Conservation (phyloP, 2,329 filamentous ascomycete genomes). For the Bipolaris zeicola region DNA sequence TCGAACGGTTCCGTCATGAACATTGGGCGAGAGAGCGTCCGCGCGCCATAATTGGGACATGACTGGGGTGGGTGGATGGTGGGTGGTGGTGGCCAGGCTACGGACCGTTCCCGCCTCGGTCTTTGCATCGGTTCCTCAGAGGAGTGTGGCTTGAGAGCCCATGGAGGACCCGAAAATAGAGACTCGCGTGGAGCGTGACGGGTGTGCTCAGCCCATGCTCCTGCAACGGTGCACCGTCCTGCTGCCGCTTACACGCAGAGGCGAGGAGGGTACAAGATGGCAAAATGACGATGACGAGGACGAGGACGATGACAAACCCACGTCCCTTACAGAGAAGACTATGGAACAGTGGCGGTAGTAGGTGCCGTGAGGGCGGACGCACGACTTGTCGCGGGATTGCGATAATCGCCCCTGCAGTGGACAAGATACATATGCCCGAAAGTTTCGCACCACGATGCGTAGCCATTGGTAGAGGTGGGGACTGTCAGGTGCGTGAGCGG, state of each 20-base stretch:
- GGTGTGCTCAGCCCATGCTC: conserved; percentile 43
- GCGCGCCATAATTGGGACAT: conserved; percentile 40
- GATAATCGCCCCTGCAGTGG: conserved; percentile 23
- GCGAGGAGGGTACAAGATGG: conserved; percentile 31
- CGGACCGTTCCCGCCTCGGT: conserved; percentile 48
- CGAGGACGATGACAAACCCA: conserved; percentile 1
- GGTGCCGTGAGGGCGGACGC: not conserved
- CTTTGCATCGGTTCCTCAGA: conserved; percentile 39
- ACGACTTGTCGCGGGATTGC: conserved; percentile 8
- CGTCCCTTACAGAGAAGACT: conserved; percentile 8
- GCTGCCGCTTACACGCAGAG: conserved; percentile 32
- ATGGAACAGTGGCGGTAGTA: conserved; percentile 11
- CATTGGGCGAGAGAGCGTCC: conserved; percentile 35
- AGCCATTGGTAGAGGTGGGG: conserved; percentile 25
- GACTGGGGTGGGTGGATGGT: conserved; percentile 16
- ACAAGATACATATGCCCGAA: conserved; percentile 19
- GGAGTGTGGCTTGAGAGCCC: conserved; percentile 36
- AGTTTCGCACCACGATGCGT: conserved; percentile 8
- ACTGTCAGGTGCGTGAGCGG: conserved; percentile 26
- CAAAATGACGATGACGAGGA: conserved; percentile 22
- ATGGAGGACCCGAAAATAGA: conserved; percentile 38
- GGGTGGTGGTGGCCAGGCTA: conserved; percentile 32
- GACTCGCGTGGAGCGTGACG: conserved; percentile 26
- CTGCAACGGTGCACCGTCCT: conserved; percentile 32
- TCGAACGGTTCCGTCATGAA: conserved; percentile 44